phyloP scores from a whole-genome alignment of 2,329 filamentous ascomycete species.

The Paecilomyces sp. region DNA sequence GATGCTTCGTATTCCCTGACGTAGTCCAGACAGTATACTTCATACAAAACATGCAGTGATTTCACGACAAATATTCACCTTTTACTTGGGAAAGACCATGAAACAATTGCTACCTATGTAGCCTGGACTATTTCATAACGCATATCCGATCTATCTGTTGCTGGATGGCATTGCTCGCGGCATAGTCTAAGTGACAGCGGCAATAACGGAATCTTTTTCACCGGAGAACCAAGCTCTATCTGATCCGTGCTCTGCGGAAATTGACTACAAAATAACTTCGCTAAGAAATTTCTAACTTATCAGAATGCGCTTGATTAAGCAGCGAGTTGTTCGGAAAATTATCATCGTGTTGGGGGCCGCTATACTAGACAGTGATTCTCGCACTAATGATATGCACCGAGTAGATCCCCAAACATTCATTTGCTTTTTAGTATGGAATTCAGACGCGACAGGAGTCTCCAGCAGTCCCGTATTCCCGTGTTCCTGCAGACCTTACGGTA shows the following conservation, averaged over 20 bases:
- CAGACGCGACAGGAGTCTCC: neutral
- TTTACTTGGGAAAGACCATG: neutral
- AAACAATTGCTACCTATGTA: neutral
- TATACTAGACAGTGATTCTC: neutral
- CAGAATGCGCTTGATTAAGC: neutral
- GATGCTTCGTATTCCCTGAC: neutral
- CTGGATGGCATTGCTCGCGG: neutral
- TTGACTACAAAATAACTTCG: neutral
- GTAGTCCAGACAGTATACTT: neutral
- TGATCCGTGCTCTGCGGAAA: neutral
- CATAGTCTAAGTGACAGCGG: neutral
- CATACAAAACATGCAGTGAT: neutral
- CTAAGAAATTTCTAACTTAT: neutral
- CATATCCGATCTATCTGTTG: neutral
- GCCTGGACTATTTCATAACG: neutral
- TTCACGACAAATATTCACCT: neutral
- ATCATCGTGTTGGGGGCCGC: neutral
- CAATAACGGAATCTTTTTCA: neutral
- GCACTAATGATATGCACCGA: neutral
- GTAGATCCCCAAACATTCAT: neutral
- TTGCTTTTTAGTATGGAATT: neutral
- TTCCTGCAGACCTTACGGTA: neutral
- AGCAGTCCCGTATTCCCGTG: too few relatives aligned
- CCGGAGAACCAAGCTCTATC: neutral
- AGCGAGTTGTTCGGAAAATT: neutral